Conservation (phyloP, 2,329 filamentous ascomycete genomes). For the Sporothrix protearum region DNA sequence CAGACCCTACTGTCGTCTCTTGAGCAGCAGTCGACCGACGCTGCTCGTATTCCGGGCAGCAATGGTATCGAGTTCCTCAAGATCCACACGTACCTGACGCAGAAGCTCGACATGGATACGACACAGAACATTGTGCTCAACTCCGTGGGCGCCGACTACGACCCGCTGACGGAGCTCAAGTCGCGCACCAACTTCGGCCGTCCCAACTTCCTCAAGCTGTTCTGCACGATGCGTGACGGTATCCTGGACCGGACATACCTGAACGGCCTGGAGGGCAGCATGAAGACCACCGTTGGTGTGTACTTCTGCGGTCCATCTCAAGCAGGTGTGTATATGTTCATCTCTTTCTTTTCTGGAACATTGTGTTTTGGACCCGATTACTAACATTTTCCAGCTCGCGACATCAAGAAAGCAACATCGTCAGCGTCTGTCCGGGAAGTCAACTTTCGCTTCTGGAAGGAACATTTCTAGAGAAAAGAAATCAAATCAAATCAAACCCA, state of each 20-base stretch:
- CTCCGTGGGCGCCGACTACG: constrained; percentile 79
- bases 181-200: constrained; percentile 91
- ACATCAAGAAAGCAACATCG: constrained; percentile 80
- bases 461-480: constrained; percentile 62
- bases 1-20: constrained; percentile 88
- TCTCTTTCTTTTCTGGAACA: neutral
- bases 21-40: constrained; percentile 75
- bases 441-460: constrained; percentile 97
- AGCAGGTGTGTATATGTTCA: constrained; percentile 46
- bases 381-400: constrained; percentile 61
- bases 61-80: constrained; percentile 81
- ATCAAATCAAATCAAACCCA: neutral
- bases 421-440: constrained; percentile 71
- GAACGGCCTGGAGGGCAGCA: constrained; percentile 69
- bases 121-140: constrained; percentile 97
- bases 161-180: constrained; percentile 88
- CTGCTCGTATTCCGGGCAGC: constrained; percentile 63
- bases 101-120: constrained; percentile 86
- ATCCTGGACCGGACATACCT: constrained; percentile 84
- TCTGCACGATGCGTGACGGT: constrained; percentile 81
- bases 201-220: constrained; percentile 79
- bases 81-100: constrained; percentile 97
- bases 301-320: constrained; percentile 94
- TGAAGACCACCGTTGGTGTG: constrained; percentile 84
- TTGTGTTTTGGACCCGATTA: neutral